Evolutionary conservation across 1,139 yeast species (phyloP).

Genomic region (Suhomyces kunorum): DNA sequence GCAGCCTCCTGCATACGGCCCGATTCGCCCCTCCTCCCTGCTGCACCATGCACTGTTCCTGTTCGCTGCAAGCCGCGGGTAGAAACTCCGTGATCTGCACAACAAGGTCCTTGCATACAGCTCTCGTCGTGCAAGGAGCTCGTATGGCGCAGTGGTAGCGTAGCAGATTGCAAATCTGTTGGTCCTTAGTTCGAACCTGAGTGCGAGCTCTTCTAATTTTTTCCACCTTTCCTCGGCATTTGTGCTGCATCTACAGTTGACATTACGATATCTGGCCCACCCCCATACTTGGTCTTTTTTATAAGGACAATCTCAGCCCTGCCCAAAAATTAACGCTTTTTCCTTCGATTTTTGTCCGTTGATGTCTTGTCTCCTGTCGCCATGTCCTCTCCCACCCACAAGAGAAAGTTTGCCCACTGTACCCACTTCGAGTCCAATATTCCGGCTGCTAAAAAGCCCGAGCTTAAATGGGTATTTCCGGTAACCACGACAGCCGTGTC

Average conservation of each 20-base stretch:
- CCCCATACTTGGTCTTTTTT: neutral
- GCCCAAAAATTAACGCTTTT: neutral
- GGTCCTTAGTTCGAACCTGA: constrained; percentile 87
- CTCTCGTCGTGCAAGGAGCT: constrained; percentile 32
- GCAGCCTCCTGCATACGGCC: too few species aligned
- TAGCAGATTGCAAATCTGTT: constrained; percentile 91
- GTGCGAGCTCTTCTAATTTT: constrained; percentile 57
- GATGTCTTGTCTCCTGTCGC: neutral
- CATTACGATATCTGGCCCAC: neutral
- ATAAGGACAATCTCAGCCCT: neutral
- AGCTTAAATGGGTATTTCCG: neutral
- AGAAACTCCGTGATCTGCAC: neutral
- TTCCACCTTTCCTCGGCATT: neutral
- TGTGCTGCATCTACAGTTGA: neutral
- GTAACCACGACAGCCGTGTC: constrained; percentile 1
- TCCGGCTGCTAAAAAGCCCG: constrained; percentile 1
- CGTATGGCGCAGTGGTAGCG: constrained; percentile 91
- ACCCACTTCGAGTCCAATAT: neutral
- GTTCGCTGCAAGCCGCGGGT: neutral
- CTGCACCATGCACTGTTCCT: neutral
- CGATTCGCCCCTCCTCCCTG: too few species aligned
- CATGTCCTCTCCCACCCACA: constrained; percentile 4
- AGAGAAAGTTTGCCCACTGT: constrained; percentile 2
- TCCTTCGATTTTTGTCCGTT: neutral
- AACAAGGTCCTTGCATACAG: neutral